phyloP scores from a whole-genome alignment of 2,329 filamentous ascomycete genomes.

The Aspergillus unguis region DNA sequence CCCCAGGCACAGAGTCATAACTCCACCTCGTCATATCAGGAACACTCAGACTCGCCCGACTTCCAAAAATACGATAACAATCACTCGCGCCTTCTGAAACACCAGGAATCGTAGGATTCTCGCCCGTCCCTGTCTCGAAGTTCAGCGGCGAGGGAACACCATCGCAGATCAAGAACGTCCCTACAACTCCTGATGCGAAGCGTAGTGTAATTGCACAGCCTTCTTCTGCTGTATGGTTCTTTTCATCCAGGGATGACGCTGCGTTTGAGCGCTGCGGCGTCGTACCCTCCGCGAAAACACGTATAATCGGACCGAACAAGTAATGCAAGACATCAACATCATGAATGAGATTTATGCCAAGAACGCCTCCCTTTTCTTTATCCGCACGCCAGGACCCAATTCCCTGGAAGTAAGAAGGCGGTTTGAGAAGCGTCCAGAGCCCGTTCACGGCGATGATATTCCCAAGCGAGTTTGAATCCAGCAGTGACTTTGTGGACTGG shows the following conservation, averaged over 20 bases:
- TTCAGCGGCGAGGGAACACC: constrained; percentile 51
- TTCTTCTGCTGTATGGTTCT: constrained; percentile 51
- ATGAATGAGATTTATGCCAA: constrained; percentile 60
- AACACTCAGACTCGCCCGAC: constrained; percentile 51
- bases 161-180: constrained; percentile 57
- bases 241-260: neutral
- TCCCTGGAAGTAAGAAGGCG: constrained; percentile 49
- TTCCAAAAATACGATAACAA: constrained; percentile 57
- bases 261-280: constrained; percentile 38
- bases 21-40: constrained; percentile 53
- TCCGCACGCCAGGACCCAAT: constrained; percentile 47
- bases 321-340: constrained; percentile 59
- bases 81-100: constrained; percentile 32
- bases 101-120: constrained; percentile 53
- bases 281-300: constrained; percentile 51
- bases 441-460: constrained; percentile 52
- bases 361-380: constrained; percentile 48
- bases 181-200: constrained; percentile 55
- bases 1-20: constrained; percentile 32
- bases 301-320: constrained; percentile 52
- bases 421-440: constrained; percentile 55
- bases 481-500: constrained; percentile 46
- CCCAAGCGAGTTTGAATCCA: constrained; percentile 45
- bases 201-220: constrained; percentile 53
- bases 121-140: constrained; percentile 58